phyloP scores from a whole-genome alignment of 257 asterid species.

The Fraxinus cuspidata region DNA sequence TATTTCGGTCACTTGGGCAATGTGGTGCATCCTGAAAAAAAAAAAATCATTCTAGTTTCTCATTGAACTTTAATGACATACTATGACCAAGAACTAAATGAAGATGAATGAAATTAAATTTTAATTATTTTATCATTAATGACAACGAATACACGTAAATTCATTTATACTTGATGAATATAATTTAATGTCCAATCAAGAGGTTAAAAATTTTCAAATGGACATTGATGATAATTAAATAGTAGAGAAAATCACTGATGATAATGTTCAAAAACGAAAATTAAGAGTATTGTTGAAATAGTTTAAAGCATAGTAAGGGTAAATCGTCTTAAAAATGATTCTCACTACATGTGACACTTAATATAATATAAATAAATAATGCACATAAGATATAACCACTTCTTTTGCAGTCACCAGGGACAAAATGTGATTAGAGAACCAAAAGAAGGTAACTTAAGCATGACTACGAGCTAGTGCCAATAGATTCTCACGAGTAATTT shows the following conservation, averaged over 20 bases:
- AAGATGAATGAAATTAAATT: no score
- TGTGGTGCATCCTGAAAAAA: conserved; percentile 44
- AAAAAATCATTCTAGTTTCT: not conserved
- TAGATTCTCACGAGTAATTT: conserved; percentile 45
- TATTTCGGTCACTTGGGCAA: conserved; percentile 34
- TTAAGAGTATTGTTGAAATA: no score
- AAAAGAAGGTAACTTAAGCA: not conserved
- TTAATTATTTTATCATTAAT: no score
- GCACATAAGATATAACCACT: not conserved
- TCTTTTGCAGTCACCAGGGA: not conserved
- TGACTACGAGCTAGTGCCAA: conserved; percentile 1
- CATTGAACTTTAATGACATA: conserved; percentile 6
- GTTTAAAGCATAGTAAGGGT: no score
- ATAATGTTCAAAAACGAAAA: no score
- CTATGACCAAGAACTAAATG: not conserved
- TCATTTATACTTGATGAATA: no score
- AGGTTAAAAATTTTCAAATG: no score
- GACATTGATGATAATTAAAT: no score
- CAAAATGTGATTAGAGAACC: not conserved
- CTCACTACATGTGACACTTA: no score
- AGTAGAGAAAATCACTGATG: no score
- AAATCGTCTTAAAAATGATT: no score
- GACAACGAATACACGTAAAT: no score
- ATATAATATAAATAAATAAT: not conserved
- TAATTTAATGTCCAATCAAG: not conserved